Percentiles rank a stretch among this genome's conserved stretches.
Evolutionary conservation across 192 early-diverging fungal genomes (phyloP).

Genomic region (Podila minutissima): DNA sequence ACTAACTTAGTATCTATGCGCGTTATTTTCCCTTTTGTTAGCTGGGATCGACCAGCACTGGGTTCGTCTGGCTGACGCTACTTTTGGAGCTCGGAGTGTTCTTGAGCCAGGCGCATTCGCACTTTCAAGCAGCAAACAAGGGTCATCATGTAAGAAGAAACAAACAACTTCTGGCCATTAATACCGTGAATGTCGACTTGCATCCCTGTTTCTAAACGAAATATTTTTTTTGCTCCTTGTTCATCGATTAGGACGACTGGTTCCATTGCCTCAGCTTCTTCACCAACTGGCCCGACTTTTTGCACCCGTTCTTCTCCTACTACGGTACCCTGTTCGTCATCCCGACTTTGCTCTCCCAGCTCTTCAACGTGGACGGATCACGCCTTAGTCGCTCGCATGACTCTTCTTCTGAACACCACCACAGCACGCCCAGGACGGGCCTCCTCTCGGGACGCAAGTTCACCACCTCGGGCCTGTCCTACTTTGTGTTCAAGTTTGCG

Average conservation of each 20-base stretch:
- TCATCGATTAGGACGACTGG: neutral
- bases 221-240: no score
- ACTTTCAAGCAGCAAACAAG: neutral
- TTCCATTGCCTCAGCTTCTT: constrained; percentile 12
- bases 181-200: neutral
- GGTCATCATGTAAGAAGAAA: neutral
- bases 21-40: neutral
- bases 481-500: constrained; percentile 47
- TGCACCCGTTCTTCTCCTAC: constrained; percentile 37
- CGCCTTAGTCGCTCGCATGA: neutral
- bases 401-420: constrained; percentile 1
- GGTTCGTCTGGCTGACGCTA: constrained; percentile 29
- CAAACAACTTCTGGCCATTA: neutral
- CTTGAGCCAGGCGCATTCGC: constrained; percentile 11
- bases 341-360: constrained; percentile 34
- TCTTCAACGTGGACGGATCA: constrained; percentile 33
- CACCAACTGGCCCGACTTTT: constrained; percentile 37
- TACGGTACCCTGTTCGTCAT: constrained; percentile 32
- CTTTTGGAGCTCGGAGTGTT: constrained; percentile 24
- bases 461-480: constrained; percentile 34
- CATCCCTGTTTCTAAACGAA: no score
- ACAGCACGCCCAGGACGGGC: constrained; percentile 1
- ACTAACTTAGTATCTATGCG: neutral
- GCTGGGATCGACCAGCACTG: constrained; percentile 26
- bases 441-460: constrained; percentile 10